Base-by-base conservation (phyloP, 2,329 filamentous ascomycete species). In the Aureobasidium uvarum region DNA sequence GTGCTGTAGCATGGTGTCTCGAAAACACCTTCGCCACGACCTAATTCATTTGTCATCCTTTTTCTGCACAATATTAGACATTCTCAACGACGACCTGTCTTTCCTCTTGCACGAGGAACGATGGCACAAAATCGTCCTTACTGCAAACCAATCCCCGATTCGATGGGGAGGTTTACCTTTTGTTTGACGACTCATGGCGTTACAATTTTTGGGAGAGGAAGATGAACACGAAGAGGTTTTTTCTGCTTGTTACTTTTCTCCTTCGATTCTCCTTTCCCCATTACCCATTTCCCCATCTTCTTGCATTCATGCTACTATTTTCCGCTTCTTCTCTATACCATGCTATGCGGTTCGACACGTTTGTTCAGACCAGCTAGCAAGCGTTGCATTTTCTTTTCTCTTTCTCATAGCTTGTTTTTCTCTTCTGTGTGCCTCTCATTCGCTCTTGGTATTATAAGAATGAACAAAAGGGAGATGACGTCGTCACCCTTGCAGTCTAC, bases 1-100 rank as follows among this genome's bases (percentile, higher is more conserved):
- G 81, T 92, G 60, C 80, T 93, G 76, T 92, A 82, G 83, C 6
- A 31, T 18, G n/a, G 36, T 36, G 16, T 36, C 10, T 31, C 4
- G 23, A 45, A 8, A 8, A 45, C 38, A 13, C 39, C 23, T 8
- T 33, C 28, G 56, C 56, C 25, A 60, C 11, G 56, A 60, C 56
- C 43, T 36, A 31, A 11, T 60, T 48, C 41, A 36, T 59, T 59
- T 46, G 55, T 59, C 41, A 33, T 23, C 28, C n/a, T 43, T 31
- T 25, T 60, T 60, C 56, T 60, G 56, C 56, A 60, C 28, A 60
- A 60, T 60, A 60, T 48, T 60, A 48, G 56, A 48, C 56, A 60
- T 48, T 48, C 25, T 48, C 43, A 38, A 23, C 56, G 56, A 60
- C 56, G 56, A 48, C 28, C 43, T 25, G 5, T 25, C 39, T 8